These are phyloP conservation scores for Plasmopara halstedii DNA, from an alignment of 352 stramenopile genomes.

Conservation along the genomic window DNA sequence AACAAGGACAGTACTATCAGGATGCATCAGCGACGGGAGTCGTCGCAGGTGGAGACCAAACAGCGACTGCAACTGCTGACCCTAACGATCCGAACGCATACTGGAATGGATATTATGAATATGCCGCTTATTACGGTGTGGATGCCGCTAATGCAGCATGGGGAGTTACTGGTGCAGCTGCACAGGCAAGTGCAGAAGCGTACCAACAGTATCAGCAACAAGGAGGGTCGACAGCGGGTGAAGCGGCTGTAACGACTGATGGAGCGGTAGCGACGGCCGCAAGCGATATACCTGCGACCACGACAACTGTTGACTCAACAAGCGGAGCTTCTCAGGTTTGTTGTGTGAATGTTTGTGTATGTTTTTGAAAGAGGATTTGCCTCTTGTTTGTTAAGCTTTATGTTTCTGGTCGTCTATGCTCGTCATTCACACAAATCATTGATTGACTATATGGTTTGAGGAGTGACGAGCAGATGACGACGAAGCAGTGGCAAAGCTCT, in stretches of 20 bases:
- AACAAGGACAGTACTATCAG: conserved; percentile 57
- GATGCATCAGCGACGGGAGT: conserved; percentile 12
- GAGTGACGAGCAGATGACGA: conserved; percentile 16
- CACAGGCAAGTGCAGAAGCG: conserved; percentile 53
- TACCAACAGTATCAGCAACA: conserved; percentile 74
- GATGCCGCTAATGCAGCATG: conserved; percentile 79
- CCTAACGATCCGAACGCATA: conserved; percentile 85
- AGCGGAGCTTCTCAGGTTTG: conserved; percentile 46
- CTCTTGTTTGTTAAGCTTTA: conserved; percentile 15
- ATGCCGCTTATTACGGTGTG: conserved; percentile 82
- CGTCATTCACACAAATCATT: not conserved
- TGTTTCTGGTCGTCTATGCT: conserved; percentile 5
- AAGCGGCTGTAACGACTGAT: conserved; percentile 6
- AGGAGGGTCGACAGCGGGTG: conserved; percentile 16
- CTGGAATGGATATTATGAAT: conserved; percentile 87
- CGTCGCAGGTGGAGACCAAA: conserved; percentile 9
- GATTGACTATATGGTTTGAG: conserved; percentile 2
- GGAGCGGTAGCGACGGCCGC: not conserved
- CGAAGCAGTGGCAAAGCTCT: conserved; percentile 7
- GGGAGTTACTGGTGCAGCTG: conserved; percentile 72
- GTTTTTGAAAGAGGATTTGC: conserved; percentile 3
- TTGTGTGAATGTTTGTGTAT: conserved; percentile 39
- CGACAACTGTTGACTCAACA: not conserved
- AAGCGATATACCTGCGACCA: conserved; percentile 8
- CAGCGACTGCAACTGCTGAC: conserved; percentile 32